Conservation (phyloP, 2,329 filamentous ascomycete genomes). For the Tolypocladium endophyticum region DNA sequence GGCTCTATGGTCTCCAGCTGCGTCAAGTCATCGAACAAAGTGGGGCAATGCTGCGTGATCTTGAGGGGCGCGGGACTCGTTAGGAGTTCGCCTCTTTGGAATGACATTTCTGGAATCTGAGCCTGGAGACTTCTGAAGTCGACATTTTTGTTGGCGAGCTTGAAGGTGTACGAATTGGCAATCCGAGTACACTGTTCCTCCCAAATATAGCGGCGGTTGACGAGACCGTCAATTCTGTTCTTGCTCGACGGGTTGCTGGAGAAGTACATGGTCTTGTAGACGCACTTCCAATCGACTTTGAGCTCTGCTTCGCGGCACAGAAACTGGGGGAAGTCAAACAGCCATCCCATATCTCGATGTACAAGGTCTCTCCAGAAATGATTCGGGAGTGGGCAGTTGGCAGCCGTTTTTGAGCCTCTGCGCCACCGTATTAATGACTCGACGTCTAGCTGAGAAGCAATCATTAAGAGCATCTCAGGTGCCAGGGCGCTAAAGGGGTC, state of each 20-base stretch:
- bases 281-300: neutral
- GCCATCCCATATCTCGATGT: neutral
- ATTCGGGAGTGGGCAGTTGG: neutral
- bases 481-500: neutral
- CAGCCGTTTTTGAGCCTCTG: neutral
- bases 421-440: neutral
- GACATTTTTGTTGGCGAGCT: neutral
- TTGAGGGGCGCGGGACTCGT: neutral
- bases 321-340: neutral
- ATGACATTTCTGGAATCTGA: neutral
- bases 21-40: neutral
- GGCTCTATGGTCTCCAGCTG: neutral
- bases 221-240: neutral
- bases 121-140: neutral
- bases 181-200: neutral
- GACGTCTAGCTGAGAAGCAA: neutral
- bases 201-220: neutral
- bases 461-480: neutral
- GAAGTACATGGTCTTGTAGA: neutral
- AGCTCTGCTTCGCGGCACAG: neutral
- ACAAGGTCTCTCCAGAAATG: neutral
- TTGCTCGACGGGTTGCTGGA: neutral
- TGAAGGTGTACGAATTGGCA: neutral
- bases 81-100: neutral
- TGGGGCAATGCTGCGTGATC: neutral